Evolutionary conservation across 345 rosid genomes (phyloP), one percentile per base, ranked within the genome.

Genomic region (Mallotus nudiflorus): DNA sequence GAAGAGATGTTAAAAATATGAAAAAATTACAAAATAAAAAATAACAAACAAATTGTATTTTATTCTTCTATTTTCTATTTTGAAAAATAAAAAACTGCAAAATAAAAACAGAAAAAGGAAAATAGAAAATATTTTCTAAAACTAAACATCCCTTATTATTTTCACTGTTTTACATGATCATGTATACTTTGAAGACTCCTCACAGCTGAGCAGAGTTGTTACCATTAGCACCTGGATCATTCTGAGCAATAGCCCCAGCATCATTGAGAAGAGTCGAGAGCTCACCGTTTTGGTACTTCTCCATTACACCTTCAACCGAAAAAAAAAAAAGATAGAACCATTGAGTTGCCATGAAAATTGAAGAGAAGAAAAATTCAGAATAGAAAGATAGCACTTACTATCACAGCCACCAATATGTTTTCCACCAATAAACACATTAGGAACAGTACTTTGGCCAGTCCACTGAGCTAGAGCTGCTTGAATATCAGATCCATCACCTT

Each of bases 331-430:
- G 27, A 16, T 6, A 51, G 14, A 6, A 31, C 42, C 37, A 42
- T 31, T 59, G 27, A 39, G 51, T 22, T 19, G 14, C 3, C 18
- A 58, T 10, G 12, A 5, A 50, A 50, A 28, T 28, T 5, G 20
- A 39, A 53, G 22, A 46, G 49, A 13, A 14, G 6, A 10, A 40
- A 3, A 22, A 4, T 6, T 27, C 29, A 12, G 4, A 7, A 9
- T 14, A 37, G 12, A 9, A 16, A 2, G 6, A n/a, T n/a, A n/a
- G 42, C 19, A 18, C 80, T 82, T 78, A 87, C 95, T n/a, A 48
- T 89, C 86, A 52, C 90, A 91, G 42, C 95, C 95, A 49, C 86
- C 91, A 5, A 89, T 82, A 39, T 85, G 90, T 70, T 86, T 88
- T 8, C 84, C 93, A 54, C 80, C 88, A 19, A 85, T 86, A 82